A percentile compares a stretch with the other conserved stretches of the same genome.
These are phyloP conservation scores for Cladosporium sp. DNA, from an alignment of 2,329 filamentous ascomycete species.

Conservation along the genomic window DNA sequence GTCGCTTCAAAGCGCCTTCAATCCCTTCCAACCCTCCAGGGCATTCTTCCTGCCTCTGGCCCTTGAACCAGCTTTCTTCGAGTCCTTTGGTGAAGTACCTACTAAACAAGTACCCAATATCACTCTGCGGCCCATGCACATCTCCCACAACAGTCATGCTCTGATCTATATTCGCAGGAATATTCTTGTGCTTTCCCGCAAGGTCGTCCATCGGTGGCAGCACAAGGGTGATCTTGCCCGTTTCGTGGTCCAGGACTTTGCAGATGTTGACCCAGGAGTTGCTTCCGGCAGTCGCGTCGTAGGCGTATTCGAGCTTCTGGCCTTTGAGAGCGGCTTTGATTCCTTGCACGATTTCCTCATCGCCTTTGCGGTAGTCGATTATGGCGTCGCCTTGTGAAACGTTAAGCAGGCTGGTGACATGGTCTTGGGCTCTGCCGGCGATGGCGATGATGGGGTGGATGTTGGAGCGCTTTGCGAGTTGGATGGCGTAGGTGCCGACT, in stretches of 20 bases:
- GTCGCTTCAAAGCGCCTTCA: conserved; percentile 53
- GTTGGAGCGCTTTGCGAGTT: conserved; percentile 54
- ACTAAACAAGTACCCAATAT: conserved; percentile 38
- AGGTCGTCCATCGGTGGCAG: conserved; percentile 29
- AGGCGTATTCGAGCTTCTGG: conserved; percentile 33
- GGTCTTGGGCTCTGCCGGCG: conserved; percentile 54
- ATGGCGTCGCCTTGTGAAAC: conserved; percentile 56
- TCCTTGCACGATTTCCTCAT: conserved; percentile 33
- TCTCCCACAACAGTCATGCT: conserved; percentile 39
- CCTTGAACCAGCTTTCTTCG: conserved; percentile 39
- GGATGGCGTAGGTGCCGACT: conserved; percentile 60
- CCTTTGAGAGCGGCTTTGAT: conserved; percentile 32
- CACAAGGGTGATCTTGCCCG: conserved; percentile 36
- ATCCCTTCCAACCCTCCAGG: conserved; percentile 57
- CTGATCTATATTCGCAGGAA: conserved; percentile 41
- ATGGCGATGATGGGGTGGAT: conserved; percentile 64
- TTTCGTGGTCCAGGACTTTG: conserved; percentile 37
- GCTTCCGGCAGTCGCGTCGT: conserved; percentile 36
- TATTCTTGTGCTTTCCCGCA: conserved; percentile 40
- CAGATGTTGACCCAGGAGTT: conserved; percentile 40
- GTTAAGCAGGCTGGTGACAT: conserved; percentile 57
- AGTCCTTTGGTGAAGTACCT: conserved; percentile 36
- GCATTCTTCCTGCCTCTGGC: conserved; percentile 50
- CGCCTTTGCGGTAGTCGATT: conserved; percentile 57
- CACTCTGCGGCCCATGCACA: conserved; percentile 34